These are phyloP conservation scores for Suhomyces wounanorum DNA, from an alignment of 1,139 yeast genomes.

Conservation along the genomic window DNA sequence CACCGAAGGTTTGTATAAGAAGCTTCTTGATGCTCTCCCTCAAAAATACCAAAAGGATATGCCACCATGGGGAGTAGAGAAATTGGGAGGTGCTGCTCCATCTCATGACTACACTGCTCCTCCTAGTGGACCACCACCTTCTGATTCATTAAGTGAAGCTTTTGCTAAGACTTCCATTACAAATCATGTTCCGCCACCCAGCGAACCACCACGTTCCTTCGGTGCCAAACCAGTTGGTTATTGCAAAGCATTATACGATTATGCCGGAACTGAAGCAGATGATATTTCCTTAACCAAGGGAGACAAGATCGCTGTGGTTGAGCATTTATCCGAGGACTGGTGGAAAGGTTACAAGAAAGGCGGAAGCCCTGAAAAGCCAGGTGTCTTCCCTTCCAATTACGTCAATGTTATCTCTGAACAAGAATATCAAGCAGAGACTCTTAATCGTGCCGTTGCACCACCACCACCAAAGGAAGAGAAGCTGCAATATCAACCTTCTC, in stretches of 20 bases:
- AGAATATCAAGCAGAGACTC: constrained; percentile 27
- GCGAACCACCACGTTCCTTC: constrained; percentile 24
- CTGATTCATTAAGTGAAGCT: constrained; percentile 23
- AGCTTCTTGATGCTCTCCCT: constrained; percentile 59
- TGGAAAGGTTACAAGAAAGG: constrained; percentile 69
- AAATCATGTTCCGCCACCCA: constrained; percentile 23
- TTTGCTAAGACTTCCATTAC: constrained; percentile 28
- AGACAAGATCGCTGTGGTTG: constrained; percentile 66
- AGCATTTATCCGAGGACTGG: constrained; percentile 85
- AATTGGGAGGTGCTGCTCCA: constrained; percentile 28
- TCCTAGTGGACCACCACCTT: constrained; percentile 11
- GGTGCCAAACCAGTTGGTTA: constrained; percentile 36
- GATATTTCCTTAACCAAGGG: constrained; percentile 70
- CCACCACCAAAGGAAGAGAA: constrained; percentile 18
- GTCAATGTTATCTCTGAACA: constrained; percentile 52
- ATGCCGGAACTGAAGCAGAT: constrained; percentile 66
- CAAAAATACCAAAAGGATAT: constrained; percentile 56
- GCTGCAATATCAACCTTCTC: constrained; percentile 19
- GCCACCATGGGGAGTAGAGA: constrained; percentile 52
- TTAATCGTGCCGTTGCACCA: constrained; percentile 12
- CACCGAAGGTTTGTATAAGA: constrained; percentile 55
- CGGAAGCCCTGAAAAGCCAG: constrained; percentile 50
- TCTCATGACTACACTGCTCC: constrained; percentile 19
- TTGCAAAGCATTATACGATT: constrained; percentile 72
- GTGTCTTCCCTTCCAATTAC: constrained; percentile 90